Conservation (phyloP, 83 land plant genomes). For the Thuja plicata region DNA sequence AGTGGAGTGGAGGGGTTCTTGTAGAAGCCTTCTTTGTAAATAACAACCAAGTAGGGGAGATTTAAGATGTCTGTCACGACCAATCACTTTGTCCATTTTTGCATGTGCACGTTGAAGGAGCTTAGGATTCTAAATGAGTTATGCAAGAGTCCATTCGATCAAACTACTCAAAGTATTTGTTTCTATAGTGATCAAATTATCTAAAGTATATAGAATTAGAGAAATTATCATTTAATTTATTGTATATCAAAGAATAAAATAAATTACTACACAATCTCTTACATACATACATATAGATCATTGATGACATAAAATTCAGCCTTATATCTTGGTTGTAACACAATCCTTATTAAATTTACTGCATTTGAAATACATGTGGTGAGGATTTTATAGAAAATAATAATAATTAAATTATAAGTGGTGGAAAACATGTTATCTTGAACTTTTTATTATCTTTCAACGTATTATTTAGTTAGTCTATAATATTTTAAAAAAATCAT, state of each 20-base stretch:
- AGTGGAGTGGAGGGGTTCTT: conserved; percentile 32
- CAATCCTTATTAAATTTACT: no score
- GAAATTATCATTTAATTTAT: background rate
- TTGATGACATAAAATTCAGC: no score
- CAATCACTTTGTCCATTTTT: conserved; percentile 20
- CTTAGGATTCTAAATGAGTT: conserved; percentile 14
- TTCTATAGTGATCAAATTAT: conserved; percentile 18
- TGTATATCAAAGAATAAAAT: background rate
- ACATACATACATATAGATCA: no score
- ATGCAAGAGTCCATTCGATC: conserved; percentile 27
- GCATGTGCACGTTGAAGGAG: conserved; percentile 14
- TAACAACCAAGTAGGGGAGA: conserved; percentile 15
- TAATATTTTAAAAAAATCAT: no score
- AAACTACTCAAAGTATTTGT: conserved; percentile 19
- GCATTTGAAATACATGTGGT: no score
- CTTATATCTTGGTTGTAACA: no score
- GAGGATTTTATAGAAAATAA: no score
- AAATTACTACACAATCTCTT: no score
- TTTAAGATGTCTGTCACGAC: conserved; percentile 22
- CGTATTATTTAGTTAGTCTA: no score
- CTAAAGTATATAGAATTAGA: background rate
- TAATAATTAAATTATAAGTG: no score
- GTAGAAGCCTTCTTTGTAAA: conserved; percentile 19
- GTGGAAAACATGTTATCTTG: no score
- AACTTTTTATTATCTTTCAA: no score